These are phyloP conservation scores for Lepidium aucheri DNA, from an alignment of 345 rosid genomes.

Conservation along the genomic window DNA sequence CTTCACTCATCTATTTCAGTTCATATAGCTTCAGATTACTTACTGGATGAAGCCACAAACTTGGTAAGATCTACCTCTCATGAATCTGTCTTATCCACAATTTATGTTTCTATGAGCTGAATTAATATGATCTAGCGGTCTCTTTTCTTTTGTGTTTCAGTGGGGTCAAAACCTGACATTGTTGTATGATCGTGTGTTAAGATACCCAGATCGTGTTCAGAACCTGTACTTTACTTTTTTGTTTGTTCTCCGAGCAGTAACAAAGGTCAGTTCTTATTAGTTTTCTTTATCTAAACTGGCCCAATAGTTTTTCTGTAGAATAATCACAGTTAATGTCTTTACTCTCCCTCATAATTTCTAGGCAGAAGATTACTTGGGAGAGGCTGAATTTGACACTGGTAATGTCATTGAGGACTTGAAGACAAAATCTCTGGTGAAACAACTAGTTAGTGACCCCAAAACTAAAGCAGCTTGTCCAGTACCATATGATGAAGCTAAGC, in stretches of 20 bases:
- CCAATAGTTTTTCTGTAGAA: background rate
- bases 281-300: background rate
- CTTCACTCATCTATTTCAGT: slow-evolving; percentile 91
- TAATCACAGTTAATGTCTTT: background rate
- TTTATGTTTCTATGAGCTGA: background rate
- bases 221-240: slow-evolving; percentile 88
- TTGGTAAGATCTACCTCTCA: slow-evolving; percentile 33
- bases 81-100: background rate
- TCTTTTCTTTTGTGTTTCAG: slow-evolving; percentile 37
- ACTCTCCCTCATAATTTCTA: slow-evolving; percentile 21
- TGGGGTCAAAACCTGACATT: slow-evolving; percentile 88
- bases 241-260: slow-evolving; percentile 87
- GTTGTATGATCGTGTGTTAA: slow-evolving; percentile 77
- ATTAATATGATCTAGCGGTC: background rate
- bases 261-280: slow-evolving; percentile 47
- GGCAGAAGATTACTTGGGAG: slow-evolving; percentile 77
- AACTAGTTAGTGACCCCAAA: slow-evolving; percentile 60
- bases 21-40: slow-evolving; percentile 84
- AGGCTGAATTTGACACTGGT: slow-evolving; percentile 82
- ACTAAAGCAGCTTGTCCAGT: slow-evolving; percentile 89
- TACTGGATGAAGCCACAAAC: slow-evolving; percentile 69
- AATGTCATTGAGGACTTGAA: slow-evolving; percentile 73
- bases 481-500: slow-evolving; percentile 94
- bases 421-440: slow-evolving; percentile 73
- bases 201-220: slow-evolving; percentile 77